These are phyloP conservation scores for Russula abietina DNA, from an alignment of 768 basidiomycete genomes.

Conservation along the genomic window DNA sequence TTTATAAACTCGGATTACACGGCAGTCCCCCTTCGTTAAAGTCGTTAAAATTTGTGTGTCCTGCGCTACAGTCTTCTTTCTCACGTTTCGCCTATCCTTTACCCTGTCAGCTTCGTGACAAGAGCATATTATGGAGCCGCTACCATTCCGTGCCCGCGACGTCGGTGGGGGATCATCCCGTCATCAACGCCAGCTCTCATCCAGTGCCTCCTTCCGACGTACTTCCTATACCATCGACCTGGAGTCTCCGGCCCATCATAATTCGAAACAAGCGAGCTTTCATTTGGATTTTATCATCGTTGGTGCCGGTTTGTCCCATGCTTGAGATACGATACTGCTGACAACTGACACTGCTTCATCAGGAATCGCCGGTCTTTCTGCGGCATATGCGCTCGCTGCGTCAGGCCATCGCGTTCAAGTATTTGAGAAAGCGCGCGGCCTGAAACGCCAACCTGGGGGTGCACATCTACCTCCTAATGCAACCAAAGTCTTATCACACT, in stretches of 20 bases:
- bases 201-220: constrained; percentile 1
- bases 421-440: constrained; percentile 10
- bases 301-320: constrained; percentile 20
- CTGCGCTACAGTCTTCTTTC: constrained; percentile 1
- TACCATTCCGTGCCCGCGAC: background rate
- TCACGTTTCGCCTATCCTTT: constrained; percentile 9
- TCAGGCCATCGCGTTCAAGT: constrained; percentile 24
- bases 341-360: background rate
- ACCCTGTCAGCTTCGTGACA: background rate
- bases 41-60: constrained; percentile 18
- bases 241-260: background rate
- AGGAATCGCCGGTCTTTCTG: constrained; percentile 24
- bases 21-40: constrained; percentile 9
- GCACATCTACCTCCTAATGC: constrained; percentile 21
- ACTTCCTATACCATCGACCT: background rate
- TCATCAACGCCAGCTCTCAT: background rate
- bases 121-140: background rate
- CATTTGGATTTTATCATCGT: constrained; percentile 22
- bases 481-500: constrained; percentile 21
- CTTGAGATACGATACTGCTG: background rate
- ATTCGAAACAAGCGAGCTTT: constrained; percentile 12
- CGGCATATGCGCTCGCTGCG: constrained; percentile 21
- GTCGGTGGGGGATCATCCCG: background rate
- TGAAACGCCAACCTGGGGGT: constrained; percentile 13
- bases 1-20: constrained; percentile 1